A percentile compares a stretch with the other conserved stretches of the same genome.
These are phyloP conservation scores for Stentor coeruleus DNA, from an alignment of 73 alveolate genomes.

Conservation along the genomic window DNA sequence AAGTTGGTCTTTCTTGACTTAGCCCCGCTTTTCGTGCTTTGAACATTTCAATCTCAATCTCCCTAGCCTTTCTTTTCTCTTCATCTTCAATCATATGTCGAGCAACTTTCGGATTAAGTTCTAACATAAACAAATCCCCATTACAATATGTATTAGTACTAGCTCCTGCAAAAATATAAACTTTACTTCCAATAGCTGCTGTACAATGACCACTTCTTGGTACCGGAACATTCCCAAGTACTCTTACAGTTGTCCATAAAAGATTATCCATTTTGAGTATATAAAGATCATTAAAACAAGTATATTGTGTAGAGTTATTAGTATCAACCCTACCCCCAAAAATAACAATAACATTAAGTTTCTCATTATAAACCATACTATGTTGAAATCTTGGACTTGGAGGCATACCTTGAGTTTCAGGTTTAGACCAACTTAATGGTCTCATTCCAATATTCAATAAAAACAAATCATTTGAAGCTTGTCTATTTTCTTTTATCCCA, in stretches of 20 bases:
- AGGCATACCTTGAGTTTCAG: constrained; percentile 5
- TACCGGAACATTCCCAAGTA: constrained; percentile 24
- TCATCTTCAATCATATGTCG: constrained; percentile 16
- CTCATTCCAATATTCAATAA: not conserved
- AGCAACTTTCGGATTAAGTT: constrained; percentile 1
- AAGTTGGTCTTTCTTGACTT: too few relatives aligned
- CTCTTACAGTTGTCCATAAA: not conserved
- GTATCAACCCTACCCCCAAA: constrained; percentile 11
- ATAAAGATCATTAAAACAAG: not conserved
- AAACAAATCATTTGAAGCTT: not conserved
- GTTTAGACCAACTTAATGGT: not conserved
- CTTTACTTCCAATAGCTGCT: not conserved
- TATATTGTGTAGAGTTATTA: not conserved
- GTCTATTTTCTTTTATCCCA: not conserved
- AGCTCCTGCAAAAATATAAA: constrained; percentile 24
- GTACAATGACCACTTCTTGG: constrained; percentile 24
- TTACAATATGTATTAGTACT: not conserved
- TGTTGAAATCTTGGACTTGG: constrained; percentile 23
- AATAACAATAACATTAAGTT: not conserved
- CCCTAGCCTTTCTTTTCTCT: constrained; percentile 3
- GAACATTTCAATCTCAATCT: not conserved
- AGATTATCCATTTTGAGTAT: constrained; percentile 17
- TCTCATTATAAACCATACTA: constrained; percentile 4
- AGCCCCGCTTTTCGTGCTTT: constrained; percentile 15
- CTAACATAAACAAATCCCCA: not conserved